phyloP scores from a whole-genome alignment of 768 basidiomycete genomes.

The Amanita pseudoporphyria region DNA sequence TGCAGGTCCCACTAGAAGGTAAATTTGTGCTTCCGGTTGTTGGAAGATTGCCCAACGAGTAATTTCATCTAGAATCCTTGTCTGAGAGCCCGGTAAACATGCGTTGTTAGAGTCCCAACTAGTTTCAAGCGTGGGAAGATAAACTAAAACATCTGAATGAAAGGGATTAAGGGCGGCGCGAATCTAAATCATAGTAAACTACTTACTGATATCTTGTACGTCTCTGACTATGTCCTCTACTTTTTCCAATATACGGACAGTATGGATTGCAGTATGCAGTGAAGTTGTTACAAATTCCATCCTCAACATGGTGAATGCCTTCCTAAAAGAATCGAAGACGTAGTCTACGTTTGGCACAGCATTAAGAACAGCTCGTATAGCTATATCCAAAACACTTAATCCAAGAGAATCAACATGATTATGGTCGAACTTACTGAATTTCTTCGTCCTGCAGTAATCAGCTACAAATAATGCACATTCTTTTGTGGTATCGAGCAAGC shows the following conservation, averaged over 20 bases:
- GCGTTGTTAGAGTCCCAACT: constrained; percentile 7
- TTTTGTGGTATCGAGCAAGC: constrained; percentile 2
- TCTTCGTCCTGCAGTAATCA: background rate
- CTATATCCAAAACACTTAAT: background rate
- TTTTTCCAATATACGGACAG: constrained; percentile 5
- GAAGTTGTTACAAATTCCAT: constrained; percentile 5
- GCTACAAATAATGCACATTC: constrained; percentile 8
- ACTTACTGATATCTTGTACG: background rate
- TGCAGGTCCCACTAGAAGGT: constrained; percentile 17
- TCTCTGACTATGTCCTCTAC: constrained; percentile 1
- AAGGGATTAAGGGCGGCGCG: background rate
- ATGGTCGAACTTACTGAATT: background rate
- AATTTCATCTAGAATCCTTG: constrained; percentile 12
- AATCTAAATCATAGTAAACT: no score
- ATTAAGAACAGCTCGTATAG: background rate
- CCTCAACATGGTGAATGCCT: background rate
- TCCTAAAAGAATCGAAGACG: constrained; percentile 1
- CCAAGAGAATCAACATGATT: background rate
- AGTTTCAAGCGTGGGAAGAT: constrained; percentile 4
- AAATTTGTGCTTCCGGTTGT: constrained; percentile 13
- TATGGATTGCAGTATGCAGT: background rate
- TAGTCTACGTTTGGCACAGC: background rate
- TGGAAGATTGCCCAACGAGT: constrained; percentile 11
- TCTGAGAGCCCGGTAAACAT: constrained; percentile 8
- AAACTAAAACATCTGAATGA: background rate